Evolutionary conservation across 805 yeast species (phyloP), one percentile per base, ranked within the genome.

Genomic region (Deakozyma indianensis): DNA sequence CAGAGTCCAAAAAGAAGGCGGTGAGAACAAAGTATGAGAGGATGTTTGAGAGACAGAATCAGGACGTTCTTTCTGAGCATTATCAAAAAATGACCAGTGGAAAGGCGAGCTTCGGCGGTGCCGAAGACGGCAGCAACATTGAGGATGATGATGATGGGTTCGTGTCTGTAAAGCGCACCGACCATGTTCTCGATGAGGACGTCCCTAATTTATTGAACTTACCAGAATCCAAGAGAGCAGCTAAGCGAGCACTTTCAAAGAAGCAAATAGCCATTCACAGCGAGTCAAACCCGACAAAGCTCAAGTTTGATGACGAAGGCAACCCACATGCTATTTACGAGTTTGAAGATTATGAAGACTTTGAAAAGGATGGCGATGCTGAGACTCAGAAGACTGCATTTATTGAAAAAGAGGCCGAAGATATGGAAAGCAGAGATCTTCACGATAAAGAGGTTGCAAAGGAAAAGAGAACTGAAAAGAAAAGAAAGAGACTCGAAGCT

Each of bases 21-120:
- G 80, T 78, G 1, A 75, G 87, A 56, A 92, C 96, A 15, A 90
- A 83, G 61, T 85, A 85, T 58, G 98, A 92, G 62, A 76, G 88
- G 50, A 88, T 92, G 95, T 92, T 92, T 64, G 94, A 86, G 61
- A 76, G 99, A 61, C 74, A 83, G 60, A 92, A 92, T 62, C 97
- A 92, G 67, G 82, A 83, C 45, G 94, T 92, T 18, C 69, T 92
- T 44, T 81, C 95, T 43, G 92, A 88, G 54, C 94, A 90, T 60
- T 92, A 87, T 59, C 62, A 78, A 63, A 83, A 78, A 48, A 70
- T 92, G 63, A 79, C 85, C 2, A 75, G 69, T 63, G 38, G 16
- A n/a, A 9, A n/a, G 18, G 16, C 38, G 5, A 7, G 38, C 5
- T 32, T 32, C 18, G 38, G 38, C 38, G 38, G 38, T 4, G 35